Conservation (phyloP, 2,329 filamentous ascomycete genomes). For the Blastomyces gilchristii region DNA sequence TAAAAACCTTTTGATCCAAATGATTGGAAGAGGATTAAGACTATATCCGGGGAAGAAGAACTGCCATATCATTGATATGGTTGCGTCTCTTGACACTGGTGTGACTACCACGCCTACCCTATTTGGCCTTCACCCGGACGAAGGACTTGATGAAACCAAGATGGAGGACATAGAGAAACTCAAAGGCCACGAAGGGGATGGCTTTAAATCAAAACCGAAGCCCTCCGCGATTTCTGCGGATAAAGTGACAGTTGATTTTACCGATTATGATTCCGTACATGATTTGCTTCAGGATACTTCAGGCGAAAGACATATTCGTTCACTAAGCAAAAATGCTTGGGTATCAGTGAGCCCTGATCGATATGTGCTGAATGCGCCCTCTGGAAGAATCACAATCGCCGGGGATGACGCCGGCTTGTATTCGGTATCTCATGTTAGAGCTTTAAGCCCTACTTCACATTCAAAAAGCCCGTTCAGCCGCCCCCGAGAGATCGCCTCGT, state of each 20-base stretch:
- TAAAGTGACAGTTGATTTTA: conserved; percentile 58
- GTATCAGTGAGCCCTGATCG: conserved; percentile 61
- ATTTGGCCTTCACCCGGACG: conserved; percentile 78
- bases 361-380: conserved; percentile 59
- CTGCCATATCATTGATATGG: conserved; percentile 95
- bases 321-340: conserved; percentile 69
- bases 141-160: conserved; percentile 59
- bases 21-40: conserved; percentile 92
- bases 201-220: conserved; percentile 12
- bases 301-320: conserved; percentile 66
- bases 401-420: conserved; percentile 21
- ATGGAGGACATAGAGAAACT: conserved; percentile 51
- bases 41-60: conserved; percentile 69
- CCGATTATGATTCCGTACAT: conserved; percentile 83
- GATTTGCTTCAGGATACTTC: conserved; percentile 78
- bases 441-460: conserved; percentile 21
- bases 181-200: conserved; percentile 24
- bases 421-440: conserved; percentile 25
- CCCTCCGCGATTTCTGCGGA: conserved; percentile 15
- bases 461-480: conserved; percentile 51
- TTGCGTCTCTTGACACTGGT: conserved; percentile 70
- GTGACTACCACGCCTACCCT: conserved; percentile 85
- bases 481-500: conserved; percentile 57
- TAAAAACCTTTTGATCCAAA: conserved; percentile 87
- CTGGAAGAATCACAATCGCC: conserved; percentile 50